Evolutionary conservation across 1,284 basidiomycete genomes (phyloP).

Genomic region (Exobasidium rhododendri): DNA sequence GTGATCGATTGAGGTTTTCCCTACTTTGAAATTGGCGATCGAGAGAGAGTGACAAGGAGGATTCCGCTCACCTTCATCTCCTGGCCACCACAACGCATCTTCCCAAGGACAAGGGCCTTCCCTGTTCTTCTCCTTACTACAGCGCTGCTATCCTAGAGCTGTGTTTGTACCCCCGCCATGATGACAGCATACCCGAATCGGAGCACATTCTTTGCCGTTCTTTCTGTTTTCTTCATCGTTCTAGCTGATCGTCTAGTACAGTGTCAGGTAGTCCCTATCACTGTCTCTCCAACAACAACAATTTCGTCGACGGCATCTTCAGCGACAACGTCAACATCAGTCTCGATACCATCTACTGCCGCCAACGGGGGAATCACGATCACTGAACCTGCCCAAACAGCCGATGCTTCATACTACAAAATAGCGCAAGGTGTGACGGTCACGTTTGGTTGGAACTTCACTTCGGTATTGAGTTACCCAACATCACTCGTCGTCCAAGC

Average conservation of each 20-base stretch:
- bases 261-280: not conserved
- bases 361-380: conserved; percentile 48
- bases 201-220: not conserved
- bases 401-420: conserved; percentile 52
- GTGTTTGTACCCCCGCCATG: not conserved
- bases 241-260: not conserved
- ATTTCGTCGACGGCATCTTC: not conserved
- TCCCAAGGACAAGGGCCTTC: too few species aligned
- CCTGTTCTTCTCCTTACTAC: too few species aligned
- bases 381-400: conserved; percentile 46
- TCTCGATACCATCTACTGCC: conserved; percentile 36
- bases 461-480: conserved; percentile 42
- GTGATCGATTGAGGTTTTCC: too few species aligned
- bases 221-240: not conserved
- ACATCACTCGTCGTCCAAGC: conserved; percentile 41
- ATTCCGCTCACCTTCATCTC: too few species aligned
- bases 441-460: conserved; percentile 54
- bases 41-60: too few species aligned
- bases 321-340: conserved; percentile 10
- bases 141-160: too few species aligned
- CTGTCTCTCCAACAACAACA: not conserved
- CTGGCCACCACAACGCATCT: too few species aligned
- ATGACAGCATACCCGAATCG: not conserved
- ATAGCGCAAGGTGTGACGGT: conserved; percentile 44
- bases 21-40: too few species aligned